Evolutionary conservation across 805 yeast species (phyloP).

Genomic region (Myxozyma mucilagina): DNA sequence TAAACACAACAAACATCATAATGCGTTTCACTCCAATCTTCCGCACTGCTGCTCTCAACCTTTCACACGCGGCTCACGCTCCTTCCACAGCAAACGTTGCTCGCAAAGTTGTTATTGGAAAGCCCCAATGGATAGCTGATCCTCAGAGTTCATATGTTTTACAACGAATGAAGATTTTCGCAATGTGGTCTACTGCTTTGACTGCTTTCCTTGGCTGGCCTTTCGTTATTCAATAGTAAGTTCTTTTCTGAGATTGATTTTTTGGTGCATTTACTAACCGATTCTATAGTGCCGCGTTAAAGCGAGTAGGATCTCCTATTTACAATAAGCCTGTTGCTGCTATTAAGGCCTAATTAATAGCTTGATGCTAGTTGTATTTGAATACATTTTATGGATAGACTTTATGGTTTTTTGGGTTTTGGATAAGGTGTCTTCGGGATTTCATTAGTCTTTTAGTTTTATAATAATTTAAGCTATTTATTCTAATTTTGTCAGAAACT

Average conservation of each 20-base stretch:
- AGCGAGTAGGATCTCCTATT: neutral
- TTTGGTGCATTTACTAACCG: neutral
- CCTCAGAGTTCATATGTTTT: neutral
- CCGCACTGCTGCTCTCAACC: conserved; percentile 3
- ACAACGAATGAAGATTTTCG: neutral
- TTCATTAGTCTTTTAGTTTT: no score
- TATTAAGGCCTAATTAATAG: no score
- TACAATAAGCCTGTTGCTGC: no score
- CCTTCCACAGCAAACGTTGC: neutral
- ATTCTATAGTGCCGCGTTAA: neutral
- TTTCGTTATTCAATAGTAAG: neutral
- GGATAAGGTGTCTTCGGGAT: no score
- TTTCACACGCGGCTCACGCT: conserved; percentile 4
- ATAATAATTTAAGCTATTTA: no score
- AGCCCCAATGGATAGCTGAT: conserved; percentile 4
- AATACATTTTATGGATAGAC: no score
- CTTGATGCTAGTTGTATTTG: no score
- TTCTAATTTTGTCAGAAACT: no score
- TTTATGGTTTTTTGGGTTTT: no score
- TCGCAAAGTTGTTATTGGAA: neutral
- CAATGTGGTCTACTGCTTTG: neutral
- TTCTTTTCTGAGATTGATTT: neutral
- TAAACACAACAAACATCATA: neutral
- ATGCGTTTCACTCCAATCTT: conserved; percentile 12
- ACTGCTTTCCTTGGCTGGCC: conserved; percentile 5